Evolutionary conservation across 495 filamentous ascomycete genomes (phyloP).

Genomic region (Ascobolus immersus): DNA sequence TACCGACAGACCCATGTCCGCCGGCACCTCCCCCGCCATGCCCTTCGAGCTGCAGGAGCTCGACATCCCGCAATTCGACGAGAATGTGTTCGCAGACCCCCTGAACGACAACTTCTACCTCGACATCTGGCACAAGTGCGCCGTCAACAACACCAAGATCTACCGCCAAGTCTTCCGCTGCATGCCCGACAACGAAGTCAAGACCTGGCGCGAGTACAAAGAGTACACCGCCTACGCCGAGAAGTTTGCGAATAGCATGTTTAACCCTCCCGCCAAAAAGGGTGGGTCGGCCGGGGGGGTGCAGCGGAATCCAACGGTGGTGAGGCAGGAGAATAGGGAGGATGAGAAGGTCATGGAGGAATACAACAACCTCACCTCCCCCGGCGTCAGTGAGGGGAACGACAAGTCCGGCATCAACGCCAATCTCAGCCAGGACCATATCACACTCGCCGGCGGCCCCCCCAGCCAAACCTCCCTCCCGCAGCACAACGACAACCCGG

Average conservation of each 20-base stretch:
- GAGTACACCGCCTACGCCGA: constrained; percentile 57
- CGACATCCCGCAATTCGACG: constrained; percentile 33
- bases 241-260: constrained; percentile 29
- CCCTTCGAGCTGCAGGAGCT: constrained; percentile 30
- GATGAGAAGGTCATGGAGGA: constrained; percentile 13
- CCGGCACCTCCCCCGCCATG: constrained; percentile 15
- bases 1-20: constrained; percentile 7
- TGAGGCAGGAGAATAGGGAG: no score
- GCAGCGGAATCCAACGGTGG: constrained; percentile 12
- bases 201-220: constrained; percentile 82
- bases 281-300: constrained; percentile 3
- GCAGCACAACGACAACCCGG: not conserved
- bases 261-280: no score
- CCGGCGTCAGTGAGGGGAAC: no score
- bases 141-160: constrained; percentile 81
- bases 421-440: not conserved
- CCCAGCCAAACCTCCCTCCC: no score
- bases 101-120: constrained; percentile 60
- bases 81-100: constrained; percentile 60
- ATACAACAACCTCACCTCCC: not conserved
- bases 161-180: constrained; percentile 86
- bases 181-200: constrained; percentile 86
- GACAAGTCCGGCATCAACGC: not conserved
- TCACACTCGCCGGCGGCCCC: no score
- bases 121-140: constrained; percentile 67